Evolutionary conservation across 2,329 filamentous ascomycete genomes (phyloP), one percentile per base, ranked within the genome.

Genomic region (Fusarium pseudocircinatum): DNA sequence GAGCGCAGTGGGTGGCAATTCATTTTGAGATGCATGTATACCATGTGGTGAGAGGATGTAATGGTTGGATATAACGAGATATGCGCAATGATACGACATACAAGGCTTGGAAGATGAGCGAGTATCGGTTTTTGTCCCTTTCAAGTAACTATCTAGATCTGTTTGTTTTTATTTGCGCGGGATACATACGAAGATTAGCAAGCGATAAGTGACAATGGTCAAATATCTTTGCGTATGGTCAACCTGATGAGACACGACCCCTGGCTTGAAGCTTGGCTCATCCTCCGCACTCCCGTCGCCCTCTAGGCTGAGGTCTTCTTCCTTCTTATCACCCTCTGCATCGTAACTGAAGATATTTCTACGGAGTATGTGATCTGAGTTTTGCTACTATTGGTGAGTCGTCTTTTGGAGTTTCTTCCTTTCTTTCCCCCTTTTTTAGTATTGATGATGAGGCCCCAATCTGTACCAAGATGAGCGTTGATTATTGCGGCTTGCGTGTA

Each of bases 21-120:
- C 36, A 57, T 46, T 56, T 66, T 46, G 32, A 36, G 34, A 61
- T 52, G 44, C 61, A 67, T 64, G 61, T 67, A 70, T 62, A 62
- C 64, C 50, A 68, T 54, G 26, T 30, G 57, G 24, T 61, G 49
- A 52, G 49, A 50, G 59, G 53, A 54, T 49, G 59, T 62, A 69
- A 74, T 69, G 30, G 34, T 34, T 46, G 56, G 58, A 43, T 43
- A 24, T 78, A 75, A 77, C 68, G 75, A 77, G 74, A 77, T 53
- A 77, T 73, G 74, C 43, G 74, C 70, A 53, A 77, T 56, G 75
- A 77, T 56, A 76, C 61, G 72, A 74, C 49, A 67, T 54, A 68
- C 63, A 62, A 63, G 50, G 49, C 36, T 24, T 30, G 26, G 54
- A 52, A 57, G 57, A 60, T 53, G 44, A 40, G 46, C 61, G 53